Percentiles rank a stretch among this genome's conserved stretches.
Evolutionary conservation across 2,329 filamentous ascomycete species (phyloP).

Genomic region (Colletotrichum limetticola): DNA sequence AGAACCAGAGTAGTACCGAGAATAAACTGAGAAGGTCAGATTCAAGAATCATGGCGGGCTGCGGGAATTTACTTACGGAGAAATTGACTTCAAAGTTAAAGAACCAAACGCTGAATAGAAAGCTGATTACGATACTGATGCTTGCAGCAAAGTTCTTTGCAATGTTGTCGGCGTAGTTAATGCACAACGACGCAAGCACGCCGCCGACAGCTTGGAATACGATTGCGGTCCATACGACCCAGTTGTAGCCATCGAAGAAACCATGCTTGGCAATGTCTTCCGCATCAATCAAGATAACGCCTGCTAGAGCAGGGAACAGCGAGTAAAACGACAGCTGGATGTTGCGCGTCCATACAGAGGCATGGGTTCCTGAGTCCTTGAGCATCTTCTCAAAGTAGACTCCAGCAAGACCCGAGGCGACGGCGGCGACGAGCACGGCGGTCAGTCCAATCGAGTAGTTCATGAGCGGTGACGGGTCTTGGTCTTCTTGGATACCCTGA

Average conservation of each 20-base stretch:
- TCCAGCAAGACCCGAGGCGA: constrained; percentile 85
- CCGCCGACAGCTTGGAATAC: constrained; percentile 85
- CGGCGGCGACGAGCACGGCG: constrained; percentile 81
- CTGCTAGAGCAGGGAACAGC: constrained; percentile 86
- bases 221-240: constrained; percentile 88
- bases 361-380: constrained; percentile 80
- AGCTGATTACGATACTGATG: constrained; percentile 89
- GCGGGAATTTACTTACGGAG: constrained; percentile 67
- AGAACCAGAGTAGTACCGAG: constrained; percentile 83
- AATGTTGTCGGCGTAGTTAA: constrained; percentile 88
- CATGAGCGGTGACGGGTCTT: constrained; percentile 65
- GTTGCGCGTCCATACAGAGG: constrained; percentile 87
- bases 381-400: constrained; percentile 93
- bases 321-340: constrained; percentile 96
- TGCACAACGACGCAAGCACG: constrained; percentile 78
- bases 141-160: constrained; percentile 94
- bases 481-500: constrained; percentile 81
- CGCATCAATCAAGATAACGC: constrained; percentile 88
- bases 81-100: constrained; percentile 82
- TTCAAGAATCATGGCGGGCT: neutral
- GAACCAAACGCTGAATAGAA: constrained; percentile 84
- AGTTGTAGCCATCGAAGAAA: constrained; percentile 96
- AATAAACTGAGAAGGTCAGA: constrained; percentile 71
- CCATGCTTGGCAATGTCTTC: constrained; percentile 84
- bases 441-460: constrained; percentile 83